These are phyloP conservation scores for Globisporangium nunn DNA, from an alignment of 352 stramenopile genomes.

Conservation along the genomic window DNA sequence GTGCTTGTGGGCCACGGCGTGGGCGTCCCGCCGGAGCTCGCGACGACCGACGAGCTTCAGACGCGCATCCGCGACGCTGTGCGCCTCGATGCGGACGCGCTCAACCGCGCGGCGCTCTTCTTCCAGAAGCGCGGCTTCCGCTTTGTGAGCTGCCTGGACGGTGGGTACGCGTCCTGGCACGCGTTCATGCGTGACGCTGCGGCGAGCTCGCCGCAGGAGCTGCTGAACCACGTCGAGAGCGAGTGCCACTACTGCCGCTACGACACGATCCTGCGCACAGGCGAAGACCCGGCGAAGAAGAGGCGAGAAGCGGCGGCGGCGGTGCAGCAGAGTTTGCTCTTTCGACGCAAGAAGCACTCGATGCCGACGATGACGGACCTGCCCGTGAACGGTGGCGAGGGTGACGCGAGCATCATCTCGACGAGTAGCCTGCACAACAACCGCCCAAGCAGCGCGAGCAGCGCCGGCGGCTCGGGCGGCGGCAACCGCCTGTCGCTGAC, in stretches of 20 bases:
- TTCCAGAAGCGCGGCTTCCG: slow-evolving; percentile 81
- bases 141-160: slow-evolving; percentile 73
- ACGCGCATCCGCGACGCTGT: slow-evolving; percentile 72
- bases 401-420: slow-evolving; percentile 61
- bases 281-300: slow-evolving; percentile 53
- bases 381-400: slow-evolving; percentile 64
- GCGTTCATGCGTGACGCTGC: slow-evolving; percentile 73
- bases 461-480: slow-evolving; percentile 10
- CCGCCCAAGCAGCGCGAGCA: slow-evolving; percentile 16
- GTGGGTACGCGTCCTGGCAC: slow-evolving; percentile 76
- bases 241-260: slow-evolving; percentile 79
- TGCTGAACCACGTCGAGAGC: slow-evolving; percentile 57
- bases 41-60: slow-evolving; percentile 58
- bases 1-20: slow-evolving; percentile 73
- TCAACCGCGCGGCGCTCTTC: slow-evolving; percentile 73
- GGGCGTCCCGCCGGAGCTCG: slow-evolving; percentile 48
- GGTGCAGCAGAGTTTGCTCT: slow-evolving; percentile 19
- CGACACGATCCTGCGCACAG: slow-evolving; percentile 62
- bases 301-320: slow-evolving; percentile 14
- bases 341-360: slow-evolving; percentile 48
- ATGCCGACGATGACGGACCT: slow-evolving; percentile 70
- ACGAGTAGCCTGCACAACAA: slow-evolving; percentile 33
- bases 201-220: slow-evolving; percentile 45
- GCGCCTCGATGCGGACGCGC: slow-evolving; percentile 48
- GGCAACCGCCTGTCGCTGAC: slow-evolving; percentile 30